These are phyloP conservation scores for Aspergillus ustus DNA, from an alignment of 2,329 filamentous ascomycete species.

Conservation along the genomic window DNA sequence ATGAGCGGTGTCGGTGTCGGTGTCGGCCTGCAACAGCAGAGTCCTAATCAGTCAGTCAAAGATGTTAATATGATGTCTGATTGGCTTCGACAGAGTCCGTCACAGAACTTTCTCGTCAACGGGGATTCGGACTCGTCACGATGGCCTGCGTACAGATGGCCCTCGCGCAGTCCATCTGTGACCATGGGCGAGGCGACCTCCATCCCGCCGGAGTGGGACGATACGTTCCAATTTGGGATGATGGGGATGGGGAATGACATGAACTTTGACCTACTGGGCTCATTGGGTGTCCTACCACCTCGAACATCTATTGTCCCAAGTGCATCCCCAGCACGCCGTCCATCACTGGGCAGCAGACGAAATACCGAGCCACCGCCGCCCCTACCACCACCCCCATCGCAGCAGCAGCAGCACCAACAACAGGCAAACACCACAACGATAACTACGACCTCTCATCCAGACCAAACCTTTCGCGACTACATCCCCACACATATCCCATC, in stretches of 20 bases:
- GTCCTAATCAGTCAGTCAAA: not conserved
- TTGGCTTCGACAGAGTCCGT: conserved; percentile 4
- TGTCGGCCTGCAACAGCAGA: not conserved
- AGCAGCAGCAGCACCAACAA: not conserved
- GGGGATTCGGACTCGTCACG: not conserved
- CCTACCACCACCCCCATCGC: not conserved
- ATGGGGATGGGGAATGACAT: not conserved
- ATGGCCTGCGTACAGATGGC: not conserved
- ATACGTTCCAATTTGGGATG: not conserved
- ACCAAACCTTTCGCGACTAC: not conserved
- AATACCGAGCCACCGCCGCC: not conserved
- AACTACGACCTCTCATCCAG: not conserved
- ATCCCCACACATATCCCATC: not conserved
- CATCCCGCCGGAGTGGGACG: conserved; percentile 3
- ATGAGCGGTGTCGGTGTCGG: not conserved
- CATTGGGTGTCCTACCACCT: not conserved
- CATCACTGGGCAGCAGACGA: not conserved
- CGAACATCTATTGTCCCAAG: not conserved
- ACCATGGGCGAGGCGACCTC: conserved; percentile 3
- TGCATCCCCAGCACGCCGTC: not conserved
- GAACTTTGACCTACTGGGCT: conserved; percentile 6
- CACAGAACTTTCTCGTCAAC: not conserved
- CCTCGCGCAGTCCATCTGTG: not conserved
- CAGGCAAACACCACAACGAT: not conserved
- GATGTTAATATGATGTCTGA: not conserved